phyloP scores from a whole-genome alignment of 148 eudicot species.

The Cornus florida region DNA sequence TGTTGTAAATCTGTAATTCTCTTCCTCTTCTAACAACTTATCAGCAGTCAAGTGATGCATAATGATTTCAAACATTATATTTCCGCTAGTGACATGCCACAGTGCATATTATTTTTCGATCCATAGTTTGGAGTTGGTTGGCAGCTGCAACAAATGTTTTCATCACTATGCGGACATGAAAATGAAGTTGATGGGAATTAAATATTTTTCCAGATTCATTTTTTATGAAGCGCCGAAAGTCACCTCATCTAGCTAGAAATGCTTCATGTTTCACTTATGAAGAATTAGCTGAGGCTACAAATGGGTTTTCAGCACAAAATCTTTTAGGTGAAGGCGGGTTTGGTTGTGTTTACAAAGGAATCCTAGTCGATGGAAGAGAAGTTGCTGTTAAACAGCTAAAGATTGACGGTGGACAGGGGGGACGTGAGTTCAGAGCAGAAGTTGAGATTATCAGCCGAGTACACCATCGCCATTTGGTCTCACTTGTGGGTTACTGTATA shows the following conservation, averaged over 20 bases:
- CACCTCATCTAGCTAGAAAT: slow-evolving; percentile 35
- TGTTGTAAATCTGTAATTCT: neutral
- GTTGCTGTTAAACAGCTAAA: slow-evolving; percentile 96
- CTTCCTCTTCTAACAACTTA: neutral
- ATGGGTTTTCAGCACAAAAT: slow-evolving; percentile 68
- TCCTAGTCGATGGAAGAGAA: slow-evolving; percentile 70
- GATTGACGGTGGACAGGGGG: slow-evolving; percentile 91
- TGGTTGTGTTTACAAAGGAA: slow-evolving; percentile 90
- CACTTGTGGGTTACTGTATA: slow-evolving; percentile 95
- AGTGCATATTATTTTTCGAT: too few species aligned
- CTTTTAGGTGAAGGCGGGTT: slow-evolving; percentile 92
- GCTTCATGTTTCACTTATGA: slow-evolving; percentile 75
- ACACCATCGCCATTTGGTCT: slow-evolving; percentile 91
- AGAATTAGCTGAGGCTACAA: slow-evolving; percentile 66
- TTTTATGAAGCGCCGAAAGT: slow-evolving; percentile 36
- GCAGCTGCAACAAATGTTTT: neutral
- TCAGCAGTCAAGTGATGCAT: neutral
- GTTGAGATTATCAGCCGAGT: slow-evolving; percentile 95
- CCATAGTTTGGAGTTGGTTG: slow-evolving; percentile 4
- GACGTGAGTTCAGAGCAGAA: slow-evolving; percentile 94
- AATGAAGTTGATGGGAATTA: neutral
- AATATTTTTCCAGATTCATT: slow-evolving; percentile 39
- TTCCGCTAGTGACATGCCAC: neutral
- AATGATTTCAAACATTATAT: neutral
- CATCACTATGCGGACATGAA: too few species aligned